phyloP scores from a whole-genome alignment of 2,329 filamentous ascomycete genomes.

The Stemphylium beticola region DNA sequence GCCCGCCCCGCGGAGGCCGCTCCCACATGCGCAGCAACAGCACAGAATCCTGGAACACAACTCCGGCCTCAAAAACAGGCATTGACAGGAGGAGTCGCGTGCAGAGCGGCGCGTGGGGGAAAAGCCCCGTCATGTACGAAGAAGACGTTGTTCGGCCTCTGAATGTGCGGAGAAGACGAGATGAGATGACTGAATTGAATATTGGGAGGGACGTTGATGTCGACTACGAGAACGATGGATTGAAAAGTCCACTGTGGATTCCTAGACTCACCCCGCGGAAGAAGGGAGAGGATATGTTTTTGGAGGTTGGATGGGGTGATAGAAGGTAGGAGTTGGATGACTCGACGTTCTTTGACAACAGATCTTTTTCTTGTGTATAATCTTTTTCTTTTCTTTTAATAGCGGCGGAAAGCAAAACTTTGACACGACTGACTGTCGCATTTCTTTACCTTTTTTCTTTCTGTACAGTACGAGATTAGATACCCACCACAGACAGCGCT shows the following conservation, averaged over 20 bases:
- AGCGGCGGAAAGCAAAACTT: not conserved
- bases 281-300: slow-evolving; percentile 68
- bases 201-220: slow-evolving; percentile 23
- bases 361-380: slow-evolving; percentile 13
- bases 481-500: too few relatives aligned
- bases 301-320: slow-evolving; percentile 46
- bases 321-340: not conserved
- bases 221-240: slow-evolving; percentile 25
- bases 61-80: slow-evolving; percentile 18
- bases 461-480: too few relatives aligned
- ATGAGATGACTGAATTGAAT: slow-evolving; percentile 26
- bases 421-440: slow-evolving; percentile 6
- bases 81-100: slow-evolving; percentile 29
- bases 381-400: not conserved
- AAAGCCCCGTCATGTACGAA: slow-evolving; percentile 37
- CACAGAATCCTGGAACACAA: slow-evolving; percentile 30
- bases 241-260: slow-evolving; percentile 62
- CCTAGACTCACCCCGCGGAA: slow-evolving; percentile 71
- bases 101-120: slow-evolving; percentile 36
- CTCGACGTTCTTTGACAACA: slow-evolving; percentile 8
- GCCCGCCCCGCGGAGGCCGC: slow-evolving; percentile 25
- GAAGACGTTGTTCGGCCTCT: slow-evolving; percentile 32
- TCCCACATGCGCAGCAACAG: slow-evolving; percentile 34
- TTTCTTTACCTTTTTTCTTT: not conserved
- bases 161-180: slow-evolving; percentile 28